These are phyloP conservation scores for Discostella stelligera DNA, from an alignment of 352 stramenopile genomes.

Conservation along the genomic window DNA sequence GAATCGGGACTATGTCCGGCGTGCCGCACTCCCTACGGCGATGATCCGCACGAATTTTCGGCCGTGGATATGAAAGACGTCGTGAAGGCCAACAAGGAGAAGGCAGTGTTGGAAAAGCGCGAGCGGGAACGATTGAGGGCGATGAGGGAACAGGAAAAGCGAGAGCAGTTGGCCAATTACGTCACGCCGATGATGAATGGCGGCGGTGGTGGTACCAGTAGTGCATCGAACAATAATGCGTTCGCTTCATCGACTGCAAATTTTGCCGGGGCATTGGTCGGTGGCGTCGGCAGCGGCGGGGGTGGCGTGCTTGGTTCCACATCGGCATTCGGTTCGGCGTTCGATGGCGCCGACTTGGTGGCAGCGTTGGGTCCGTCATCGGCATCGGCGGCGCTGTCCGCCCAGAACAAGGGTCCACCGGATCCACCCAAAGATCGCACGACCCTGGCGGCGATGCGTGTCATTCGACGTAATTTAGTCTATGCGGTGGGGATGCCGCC, in stretches of 20 bases:
- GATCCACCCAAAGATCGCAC: constrained; percentile 79
- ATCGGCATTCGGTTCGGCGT: constrained; percentile 17
- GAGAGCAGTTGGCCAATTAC: constrained; percentile 40
- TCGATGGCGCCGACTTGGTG: constrained; percentile 51
- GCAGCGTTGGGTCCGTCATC: constrained; percentile 28
- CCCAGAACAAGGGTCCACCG: constrained; percentile 45
- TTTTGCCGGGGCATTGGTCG: constrained; percentile 22
- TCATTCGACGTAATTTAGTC: constrained; percentile 83
- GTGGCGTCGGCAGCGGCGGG: background rate
- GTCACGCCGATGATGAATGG: background rate
- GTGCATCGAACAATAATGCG: background rate
- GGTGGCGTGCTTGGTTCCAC: background rate
- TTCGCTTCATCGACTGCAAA: constrained; percentile 7
- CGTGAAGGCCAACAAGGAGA: constrained; percentile 82
- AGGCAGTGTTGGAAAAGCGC: constrained; percentile 72
- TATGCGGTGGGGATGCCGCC: constrained; percentile 82
- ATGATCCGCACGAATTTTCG: constrained; percentile 89
- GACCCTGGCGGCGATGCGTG: constrained; percentile 80
- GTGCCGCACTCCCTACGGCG: constrained; percentile 95
- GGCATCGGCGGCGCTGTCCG: background rate
- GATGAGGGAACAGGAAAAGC: constrained; percentile 49
- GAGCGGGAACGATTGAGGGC: constrained; percentile 61
- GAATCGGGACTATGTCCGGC: constrained; percentile 96
- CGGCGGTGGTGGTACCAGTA: background rate
- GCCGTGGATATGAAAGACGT: constrained; percentile 92